Percentiles rank a stretch among this genome's conserved stretches.
These are phyloP conservation scores for Ceratocystis eucalypticola DNA, from an alignment of 2,329 filamentous ascomycete species.

Conservation along the genomic window DNA sequence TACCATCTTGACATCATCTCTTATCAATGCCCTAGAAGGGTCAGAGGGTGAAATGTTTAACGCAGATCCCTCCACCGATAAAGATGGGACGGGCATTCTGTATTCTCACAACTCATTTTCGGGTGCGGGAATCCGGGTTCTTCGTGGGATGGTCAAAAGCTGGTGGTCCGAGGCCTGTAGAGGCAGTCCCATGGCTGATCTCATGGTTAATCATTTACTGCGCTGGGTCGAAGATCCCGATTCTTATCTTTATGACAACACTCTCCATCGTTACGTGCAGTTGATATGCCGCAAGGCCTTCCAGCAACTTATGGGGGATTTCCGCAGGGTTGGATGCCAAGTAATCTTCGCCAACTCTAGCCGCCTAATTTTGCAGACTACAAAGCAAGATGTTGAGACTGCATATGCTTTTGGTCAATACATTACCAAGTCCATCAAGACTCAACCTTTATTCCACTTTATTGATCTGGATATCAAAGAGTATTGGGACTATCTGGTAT, in stretches of 20 bases:
- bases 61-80: slow-evolving; percentile 50
- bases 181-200: slow-evolving; percentile 86
- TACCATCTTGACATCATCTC: slow-evolving; percentile 87
- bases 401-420: slow-evolving; percentile 96
- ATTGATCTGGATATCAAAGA: slow-evolving; percentile 95
- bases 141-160: slow-evolving; percentile 94
- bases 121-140: slow-evolving; percentile 75
- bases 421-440: slow-evolving; percentile 92
- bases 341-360: slow-evolving; percentile 91
- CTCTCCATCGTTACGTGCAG: slow-evolving; percentile 92
- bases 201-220: slow-evolving; percentile 93
- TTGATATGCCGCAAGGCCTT: slow-evolving; percentile 98
- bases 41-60: slow-evolving; percentile 79
- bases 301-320: slow-evolving; percentile 92
- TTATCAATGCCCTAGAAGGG: slow-evolving; percentile 93
- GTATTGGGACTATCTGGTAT: slow-evolving; percentile 98
- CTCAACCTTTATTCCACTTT: slow-evolving; percentile 91
- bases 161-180: slow-evolving; percentile 95
- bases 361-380: slow-evolving; percentile 81
- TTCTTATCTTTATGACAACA: slow-evolving; percentile 89
- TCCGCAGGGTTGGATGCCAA: slow-evolving; percentile 85
- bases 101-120: slow-evolving; percentile 54
- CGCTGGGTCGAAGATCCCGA: slow-evolving; percentile 92
- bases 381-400: slow-evolving; percentile 91
- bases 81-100: slow-evolving; percentile 25